Base-by-base conservation (phyloP, 345 rosid genomes). In the Hypericum perforatum region DNA sequence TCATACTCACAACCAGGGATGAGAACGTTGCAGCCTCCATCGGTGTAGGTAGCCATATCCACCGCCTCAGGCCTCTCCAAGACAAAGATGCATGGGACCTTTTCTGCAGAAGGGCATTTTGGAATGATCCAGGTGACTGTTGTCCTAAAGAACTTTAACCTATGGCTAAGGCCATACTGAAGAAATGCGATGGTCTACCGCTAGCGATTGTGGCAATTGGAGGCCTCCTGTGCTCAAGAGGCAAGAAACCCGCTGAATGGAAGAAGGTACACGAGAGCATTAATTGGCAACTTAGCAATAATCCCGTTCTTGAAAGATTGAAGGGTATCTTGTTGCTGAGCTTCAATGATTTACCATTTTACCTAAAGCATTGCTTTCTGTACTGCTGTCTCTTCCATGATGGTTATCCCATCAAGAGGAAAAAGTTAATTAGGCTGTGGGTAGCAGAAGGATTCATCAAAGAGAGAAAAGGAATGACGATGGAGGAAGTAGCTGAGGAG, bases 401-500 rank as follows among this genome's bases (percentile, higher is more conserved):
- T 48, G 64, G 64, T 54, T 43, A 12, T 10, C 56, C 56, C 32
- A 59, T 65, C 9, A 65, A 55, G 16, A 59, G 56, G 44, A 59
- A 47, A 49, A 59, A 40, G 36, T 41, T 59, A 10, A 59, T 65
- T 54, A 51, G 60, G 50, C 51, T 65, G 1, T 65, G 70, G 70
- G 43, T 65, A 40, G 70, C 70, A 41, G 70, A 65, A 59, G 70
- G 70, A 11, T 65, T 65, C 60, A 49, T 65, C 48, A 38, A 41
- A 47, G 64, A 54, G 42, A 65, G 60, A 42, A 59, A 54, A 22
- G 70, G 70, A 5, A 72, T 54, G 68, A 67, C 74, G 11, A 47
- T 16, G 5, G 80, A 78, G 60, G 79, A 78, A 37, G 72, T 62
- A 49, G 83, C 74, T 0, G 65, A 66, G 48, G 73, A 55, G 11